Base-by-base conservation (phyloP, 2,329 filamentous ascomycete species). In the Penicillium sp. region DNA sequence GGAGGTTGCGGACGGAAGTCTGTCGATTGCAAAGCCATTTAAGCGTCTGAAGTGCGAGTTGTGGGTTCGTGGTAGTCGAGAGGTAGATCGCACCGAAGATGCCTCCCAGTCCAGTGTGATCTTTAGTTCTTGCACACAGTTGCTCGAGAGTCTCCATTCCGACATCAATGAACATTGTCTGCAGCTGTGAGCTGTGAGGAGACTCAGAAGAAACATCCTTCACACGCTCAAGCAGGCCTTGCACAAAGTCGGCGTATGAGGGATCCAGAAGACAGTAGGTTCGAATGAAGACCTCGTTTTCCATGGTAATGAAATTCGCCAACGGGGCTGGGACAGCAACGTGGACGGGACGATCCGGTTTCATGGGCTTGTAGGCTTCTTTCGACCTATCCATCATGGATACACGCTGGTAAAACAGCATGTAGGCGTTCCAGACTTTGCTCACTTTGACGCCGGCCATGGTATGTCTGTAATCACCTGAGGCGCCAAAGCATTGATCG, bases 331-430 rank as follows among this genome's bases (percentile, higher is more conserved):
- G 71, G 25, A 80, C 56, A 2, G 66, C 54, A 5, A 76, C 67
- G 36, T 68, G 73, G 8, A 71, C 65, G 7, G 73, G 69, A n/a
- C 77, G 69, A 30, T 75, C 68, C 33, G 81, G 57, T 18, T 68
- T 68, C 1, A 54, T 51, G 7, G 62, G 50, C 36, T 69, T 60
- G 51, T 80, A 68, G 2, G 64, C 55, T 18, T 74, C 65, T 51
- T 79, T 74, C 43, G 79, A 76, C 11, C 65, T 63, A 13, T 73
- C 70, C 40, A 90, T 73, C 4, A 80, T 79, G 0, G 83, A 83
- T 3, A 82, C 79, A 33, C 93, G 81, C 63, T 96, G 86, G 63
- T 98, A 98, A 64, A 98, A 97, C 7, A 98, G 76, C 87, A 98
- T 97, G 64, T 98, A 98, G 9, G 91, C 93, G 62, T 88, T 97